These are phyloP conservation scores for Aspergillus pseudotamarii DNA, from an alignment of 2,329 filamentous ascomycete species.

Conservation along the genomic window DNA sequence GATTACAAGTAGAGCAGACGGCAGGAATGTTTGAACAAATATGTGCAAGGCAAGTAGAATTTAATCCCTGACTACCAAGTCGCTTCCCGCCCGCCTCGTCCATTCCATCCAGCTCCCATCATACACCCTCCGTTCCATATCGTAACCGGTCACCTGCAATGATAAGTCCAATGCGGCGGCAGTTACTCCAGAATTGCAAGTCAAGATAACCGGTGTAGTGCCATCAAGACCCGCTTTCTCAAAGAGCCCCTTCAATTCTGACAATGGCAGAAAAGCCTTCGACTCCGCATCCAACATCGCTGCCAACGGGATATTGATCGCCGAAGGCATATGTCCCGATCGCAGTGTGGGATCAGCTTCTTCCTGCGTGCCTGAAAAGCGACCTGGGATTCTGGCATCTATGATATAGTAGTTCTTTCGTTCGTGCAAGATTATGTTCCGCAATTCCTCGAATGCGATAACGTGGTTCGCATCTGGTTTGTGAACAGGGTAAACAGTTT, in stretches of 20 bases:
- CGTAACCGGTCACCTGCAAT: constrained; percentile 21
- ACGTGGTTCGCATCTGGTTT: constrained; percentile 7
- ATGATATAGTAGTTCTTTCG: constrained; percentile 20
- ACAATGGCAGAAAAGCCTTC: constrained; percentile 14
- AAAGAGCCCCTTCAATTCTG: constrained; percentile 19
- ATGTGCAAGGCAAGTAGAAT: background rate
- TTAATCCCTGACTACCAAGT: constrained; percentile 9
- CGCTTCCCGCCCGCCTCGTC: constrained; percentile 22
- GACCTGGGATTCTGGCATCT: constrained; percentile 23
- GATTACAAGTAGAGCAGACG: no score
- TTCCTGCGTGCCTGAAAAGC: constrained; percentile 22
- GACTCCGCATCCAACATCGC: constrained; percentile 20
- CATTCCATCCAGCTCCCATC: constrained; percentile 39
- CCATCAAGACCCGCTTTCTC: constrained; percentile 20
- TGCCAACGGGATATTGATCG: constrained; percentile 30
- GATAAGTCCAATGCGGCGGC: constrained; percentile 31
- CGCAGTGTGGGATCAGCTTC: constrained; percentile 20
- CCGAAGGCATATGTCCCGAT: constrained; percentile 29
- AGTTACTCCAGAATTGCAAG: constrained; percentile 36
- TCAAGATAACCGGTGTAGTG: constrained; percentile 22
- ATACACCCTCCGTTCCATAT: constrained; percentile 26
- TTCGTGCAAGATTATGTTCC: background rate
- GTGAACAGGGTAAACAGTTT: constrained; percentile 7
- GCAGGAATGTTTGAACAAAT: background rate
- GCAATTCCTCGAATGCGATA: constrained; percentile 22